Evolutionary conservation across 805 yeast species (phyloP).

Genomic region (Candida wancherniae): DNA sequence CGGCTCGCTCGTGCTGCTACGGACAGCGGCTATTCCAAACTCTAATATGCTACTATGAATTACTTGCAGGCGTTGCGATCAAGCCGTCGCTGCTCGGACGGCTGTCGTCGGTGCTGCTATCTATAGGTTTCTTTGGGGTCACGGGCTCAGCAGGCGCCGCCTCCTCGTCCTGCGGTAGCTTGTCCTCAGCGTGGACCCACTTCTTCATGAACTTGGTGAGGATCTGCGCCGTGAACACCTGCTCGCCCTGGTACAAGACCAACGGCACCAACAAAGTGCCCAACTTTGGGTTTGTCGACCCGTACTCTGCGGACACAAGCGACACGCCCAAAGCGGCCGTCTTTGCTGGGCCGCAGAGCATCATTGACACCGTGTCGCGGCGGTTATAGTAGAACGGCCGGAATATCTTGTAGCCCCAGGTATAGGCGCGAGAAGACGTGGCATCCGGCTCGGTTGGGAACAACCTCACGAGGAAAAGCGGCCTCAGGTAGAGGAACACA

Average conservation of each 20-base stretch:
- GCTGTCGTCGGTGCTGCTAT: too few relatives aligned
- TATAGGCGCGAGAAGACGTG: constrained; percentile 43
- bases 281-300: constrained; percentile 51
- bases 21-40: too few relatives aligned
- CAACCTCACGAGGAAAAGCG: constrained; percentile 41
- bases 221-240: constrained; percentile 75
- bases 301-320: constrained; percentile 74
- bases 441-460: constrained; percentile 46
- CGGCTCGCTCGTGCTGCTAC: too few relatives aligned
- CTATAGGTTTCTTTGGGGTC: too few relatives aligned
- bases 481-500: constrained; percentile 58
- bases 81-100: too few relatives aligned
- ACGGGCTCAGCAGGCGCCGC: constrained; percentile 7
- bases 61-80: too few relatives aligned
- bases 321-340: constrained; percentile 92
- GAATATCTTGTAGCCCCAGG: constrained; percentile 37
- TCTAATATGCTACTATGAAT: too few relatives aligned
- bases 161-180: constrained; percentile 13
- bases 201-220: constrained; percentile 60
- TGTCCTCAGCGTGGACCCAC: constrained; percentile 54
- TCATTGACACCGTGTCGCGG: constrained; percentile 68
- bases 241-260: constrained; percentile 83
- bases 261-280: constrained; percentile 77
- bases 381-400: constrained; percentile 68
- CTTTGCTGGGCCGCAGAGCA: constrained; percentile 90